Evolutionary conservation across 345 rosid genomes (phyloP).

Genomic region (Kandelia obovata): DNA sequence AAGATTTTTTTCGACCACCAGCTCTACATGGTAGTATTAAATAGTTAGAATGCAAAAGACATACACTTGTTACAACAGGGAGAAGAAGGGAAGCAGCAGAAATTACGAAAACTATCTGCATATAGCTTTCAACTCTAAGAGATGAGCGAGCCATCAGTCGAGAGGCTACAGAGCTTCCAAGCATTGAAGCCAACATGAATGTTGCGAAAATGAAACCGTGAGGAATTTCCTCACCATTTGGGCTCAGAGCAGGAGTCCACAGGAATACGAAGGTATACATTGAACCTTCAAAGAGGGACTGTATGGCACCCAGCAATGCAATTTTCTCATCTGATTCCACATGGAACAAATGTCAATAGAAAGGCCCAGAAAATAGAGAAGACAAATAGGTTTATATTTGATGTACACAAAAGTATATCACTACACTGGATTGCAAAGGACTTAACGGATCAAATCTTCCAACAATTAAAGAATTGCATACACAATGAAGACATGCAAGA

Average conservation of each 20-base stretch:
- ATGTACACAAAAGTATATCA: too few species aligned
- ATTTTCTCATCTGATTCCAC: constrained; percentile 75
- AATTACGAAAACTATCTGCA: constrained; percentile 78
- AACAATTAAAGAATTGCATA: too few species aligned
- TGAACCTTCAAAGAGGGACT: constrained; percentile 94
- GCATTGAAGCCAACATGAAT: constrained; percentile 93
- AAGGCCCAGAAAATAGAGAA: constrained; percentile 3
- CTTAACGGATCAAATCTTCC: too few species aligned
- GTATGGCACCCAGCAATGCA: constrained; percentile 92
- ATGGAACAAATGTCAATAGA: constrained; percentile 15
- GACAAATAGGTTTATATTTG: neutral
- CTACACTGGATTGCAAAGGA: too few species aligned
- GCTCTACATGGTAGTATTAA: neutral
- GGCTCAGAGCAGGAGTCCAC: constrained; percentile 96
- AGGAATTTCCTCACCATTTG: constrained; percentile 86
- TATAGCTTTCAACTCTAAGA: constrained; percentile 77
- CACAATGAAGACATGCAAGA: too few species aligned
- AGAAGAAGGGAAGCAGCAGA: constrained; percentile 74
- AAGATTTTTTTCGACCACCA: neutral
- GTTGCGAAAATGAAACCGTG: constrained; percentile 98
- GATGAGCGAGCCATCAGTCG: constrained; percentile 73
- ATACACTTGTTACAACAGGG: constrained; percentile 73
- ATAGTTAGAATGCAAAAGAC: constrained; percentile 10
- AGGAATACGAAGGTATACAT: constrained; percentile 99
- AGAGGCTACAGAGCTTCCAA: constrained; percentile 96